Evolutionary conservation across 83 land plant species (phyloP).

Genomic region (Picea mariana): DNA sequence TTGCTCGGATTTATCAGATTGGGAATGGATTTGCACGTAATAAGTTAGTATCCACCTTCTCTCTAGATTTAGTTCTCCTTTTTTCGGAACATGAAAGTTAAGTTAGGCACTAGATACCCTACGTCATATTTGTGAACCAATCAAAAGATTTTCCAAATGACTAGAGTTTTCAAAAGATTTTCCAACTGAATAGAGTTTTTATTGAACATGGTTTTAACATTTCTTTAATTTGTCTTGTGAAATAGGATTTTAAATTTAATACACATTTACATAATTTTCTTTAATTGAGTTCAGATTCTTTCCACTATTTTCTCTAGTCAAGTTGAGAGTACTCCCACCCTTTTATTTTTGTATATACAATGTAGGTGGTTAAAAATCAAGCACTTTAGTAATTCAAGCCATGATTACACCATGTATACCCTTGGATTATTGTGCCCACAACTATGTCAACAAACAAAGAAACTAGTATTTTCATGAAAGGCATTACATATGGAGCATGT

Average conservation of each 20-base stretch:
- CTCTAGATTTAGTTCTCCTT: neutral
- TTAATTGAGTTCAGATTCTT: too few species aligned
- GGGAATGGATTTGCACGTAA: conserved; percentile 64
- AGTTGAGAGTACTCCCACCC: neutral
- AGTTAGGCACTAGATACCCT: neutral
- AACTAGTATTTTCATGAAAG: conserved; percentile 76
- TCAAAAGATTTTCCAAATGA: neutral
- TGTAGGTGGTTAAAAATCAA: conserved; percentile 11
- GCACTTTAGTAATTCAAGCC: neutral
- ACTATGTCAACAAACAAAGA: conserved; percentile 86
- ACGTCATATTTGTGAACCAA: conserved; percentile 1
- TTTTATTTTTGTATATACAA: conserved; percentile 9
- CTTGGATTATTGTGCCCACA: conserved; percentile 23
- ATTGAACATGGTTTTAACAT: neutral
- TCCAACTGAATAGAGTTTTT: neutral
- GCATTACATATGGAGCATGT: conserved; percentile 80
- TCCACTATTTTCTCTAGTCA: neutral
- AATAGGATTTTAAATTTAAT: neutral
- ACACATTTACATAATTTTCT: too few species aligned
- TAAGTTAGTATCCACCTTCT: conserved; percentile 32
- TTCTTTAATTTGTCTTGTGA: neutral
- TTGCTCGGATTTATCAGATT: too few species aligned
- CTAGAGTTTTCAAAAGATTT: too few species aligned
- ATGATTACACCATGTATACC: conserved; percentile 5
- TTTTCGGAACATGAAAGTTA: neutral